These are phyloP conservation scores for Crithidia expoeki DNA, from an alignment of 208 protist genomes.

Conservation along the genomic window DNA sequence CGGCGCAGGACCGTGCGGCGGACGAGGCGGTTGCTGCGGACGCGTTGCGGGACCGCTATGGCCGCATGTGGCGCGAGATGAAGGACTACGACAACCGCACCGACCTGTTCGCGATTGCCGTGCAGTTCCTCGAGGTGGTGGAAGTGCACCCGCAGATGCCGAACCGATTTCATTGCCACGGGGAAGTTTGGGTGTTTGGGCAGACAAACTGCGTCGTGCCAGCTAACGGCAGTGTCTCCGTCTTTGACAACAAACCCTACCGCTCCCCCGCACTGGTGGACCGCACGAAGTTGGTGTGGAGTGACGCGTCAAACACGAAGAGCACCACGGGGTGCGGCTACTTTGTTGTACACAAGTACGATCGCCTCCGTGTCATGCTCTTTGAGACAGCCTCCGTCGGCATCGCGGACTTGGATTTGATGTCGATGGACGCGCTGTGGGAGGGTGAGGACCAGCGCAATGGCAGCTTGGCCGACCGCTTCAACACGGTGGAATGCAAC, in stretches of 20 bases:
- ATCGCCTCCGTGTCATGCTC: slow-evolving; percentile 69
- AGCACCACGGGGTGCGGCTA: slow-evolving; percentile 27
- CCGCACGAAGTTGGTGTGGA: slow-evolving; percentile 52
- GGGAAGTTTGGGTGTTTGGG: slow-evolving; percentile 70
- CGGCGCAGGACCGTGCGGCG: slow-evolving; percentile 5
- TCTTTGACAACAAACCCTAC: slow-evolving; percentile 46
- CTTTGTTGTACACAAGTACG: slow-evolving; percentile 77
- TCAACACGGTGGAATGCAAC: slow-evolving; percentile 38
- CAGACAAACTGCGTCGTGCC: slow-evolving; percentile 29
- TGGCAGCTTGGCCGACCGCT: slow-evolving; percentile 27
- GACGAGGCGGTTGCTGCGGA: slow-evolving; percentile 4
- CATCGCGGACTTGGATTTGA: slow-evolving; percentile 63
- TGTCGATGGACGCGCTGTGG: slow-evolving; percentile 56
- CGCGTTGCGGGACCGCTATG: slow-evolving; percentile 31
- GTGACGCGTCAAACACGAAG: slow-evolving; percentile 8
- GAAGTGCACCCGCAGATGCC: slow-evolving; percentile 61
- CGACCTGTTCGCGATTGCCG: slow-evolving; percentile 47
- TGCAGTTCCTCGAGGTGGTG: slow-evolving; percentile 70
- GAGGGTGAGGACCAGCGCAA: slow-evolving; percentile 6
- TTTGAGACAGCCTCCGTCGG: slow-evolving; percentile 74
- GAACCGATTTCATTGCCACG: slow-evolving; percentile 72
- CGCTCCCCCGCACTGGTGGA: slow-evolving; percentile 62
- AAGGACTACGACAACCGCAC: slow-evolving; percentile 33
- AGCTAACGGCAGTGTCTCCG: slow-evolving; percentile 25
- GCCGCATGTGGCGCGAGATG: slow-evolving; percentile 38